phyloP scores from a whole-genome alignment of 2,329 filamentous ascomycete genomes.

The Fusarium metavorans region DNA sequence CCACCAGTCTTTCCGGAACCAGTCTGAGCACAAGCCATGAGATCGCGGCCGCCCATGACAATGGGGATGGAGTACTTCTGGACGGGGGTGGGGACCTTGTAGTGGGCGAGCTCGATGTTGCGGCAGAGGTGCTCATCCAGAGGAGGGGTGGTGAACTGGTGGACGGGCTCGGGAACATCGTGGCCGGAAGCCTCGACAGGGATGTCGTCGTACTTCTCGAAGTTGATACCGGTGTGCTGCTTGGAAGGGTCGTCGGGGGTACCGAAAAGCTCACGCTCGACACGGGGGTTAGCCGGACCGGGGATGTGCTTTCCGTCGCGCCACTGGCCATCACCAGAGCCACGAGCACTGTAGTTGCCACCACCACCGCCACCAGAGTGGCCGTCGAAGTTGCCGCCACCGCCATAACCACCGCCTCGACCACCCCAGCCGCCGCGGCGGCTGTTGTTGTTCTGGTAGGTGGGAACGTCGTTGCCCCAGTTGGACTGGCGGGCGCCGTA shows the following conservation, averaged over 20 bases:
- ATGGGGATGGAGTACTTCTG: slow-evolving; percentile 99
- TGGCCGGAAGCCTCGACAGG: slow-evolving; percentile 96
- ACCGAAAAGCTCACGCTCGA: slow-evolving; percentile 97
- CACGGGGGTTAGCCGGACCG: slow-evolving; percentile 85
- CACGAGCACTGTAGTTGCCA: slow-evolving; percentile 71
- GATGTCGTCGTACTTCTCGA: slow-evolving; percentile 99
- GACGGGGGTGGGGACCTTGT: slow-evolving; percentile 95
- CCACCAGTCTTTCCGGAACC: slow-evolving; percentile 99
- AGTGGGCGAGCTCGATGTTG: slow-evolving; percentile 95
- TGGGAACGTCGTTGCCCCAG: slow-evolving; percentile 48
- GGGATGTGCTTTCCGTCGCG: slow-evolving; percentile 95
- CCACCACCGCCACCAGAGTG: slow-evolving; percentile 77
- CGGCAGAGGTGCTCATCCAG: slow-evolving; percentile 91
- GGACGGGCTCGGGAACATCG: slow-evolving; percentile 91
- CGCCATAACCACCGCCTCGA: slow-evolving; percentile 52
- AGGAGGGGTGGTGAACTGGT: slow-evolving; percentile 92
- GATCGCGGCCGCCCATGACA: slow-evolving; percentile 95
- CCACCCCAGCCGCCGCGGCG: slow-evolving; percentile 52
- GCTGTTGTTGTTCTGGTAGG: slow-evolving; percentile 45
- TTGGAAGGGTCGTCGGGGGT: slow-evolving; percentile 91
- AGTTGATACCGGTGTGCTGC: slow-evolving; percentile 99
- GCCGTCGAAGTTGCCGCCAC: slow-evolving; percentile 63
- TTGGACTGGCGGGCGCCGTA: slow-evolving; percentile 51
- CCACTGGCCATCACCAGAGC: slow-evolving; percentile 97
- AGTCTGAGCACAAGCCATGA: slow-evolving; percentile 99